Evolutionary conservation across 306 rosid species (phyloP).

Genomic region (Cucurbita maxima): DNA sequence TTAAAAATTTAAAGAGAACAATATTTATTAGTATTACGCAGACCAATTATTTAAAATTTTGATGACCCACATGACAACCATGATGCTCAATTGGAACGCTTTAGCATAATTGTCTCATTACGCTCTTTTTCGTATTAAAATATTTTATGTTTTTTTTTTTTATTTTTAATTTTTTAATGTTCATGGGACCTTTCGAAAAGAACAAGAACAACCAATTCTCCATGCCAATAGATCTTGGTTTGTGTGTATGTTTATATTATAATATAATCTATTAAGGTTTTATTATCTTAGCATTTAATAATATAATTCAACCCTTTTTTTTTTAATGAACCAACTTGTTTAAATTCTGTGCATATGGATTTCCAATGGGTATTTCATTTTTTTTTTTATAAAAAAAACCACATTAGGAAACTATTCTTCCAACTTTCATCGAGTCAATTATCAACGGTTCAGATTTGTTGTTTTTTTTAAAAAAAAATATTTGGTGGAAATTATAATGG

Average conservation of each 20-base stretch:
- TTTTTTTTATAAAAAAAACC: too few species aligned
- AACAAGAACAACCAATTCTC: not conserved
- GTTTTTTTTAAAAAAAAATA: too few species aligned
- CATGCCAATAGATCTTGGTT: not conserved
- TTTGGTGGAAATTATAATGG: too few species aligned
- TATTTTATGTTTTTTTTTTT: not conserved
- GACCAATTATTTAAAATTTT: not conserved
- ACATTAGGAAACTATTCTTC: too few species aligned
- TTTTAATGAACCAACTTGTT: not conserved
- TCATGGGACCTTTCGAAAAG: not conserved
- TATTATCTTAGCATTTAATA: not conserved
- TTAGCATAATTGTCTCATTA: conserved; percentile 8
- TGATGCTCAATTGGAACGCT: conserved; percentile 5
- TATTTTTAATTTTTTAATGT: not conserved
- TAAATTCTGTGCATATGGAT: not conserved
- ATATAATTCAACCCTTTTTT: not conserved
- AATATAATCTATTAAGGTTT: too few species aligned
- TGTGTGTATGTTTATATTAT: not conserved
- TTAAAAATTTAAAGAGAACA: too few species aligned
- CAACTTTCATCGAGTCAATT: too few species aligned
- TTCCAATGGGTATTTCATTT: not conserved
- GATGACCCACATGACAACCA: conserved; percentile 3
- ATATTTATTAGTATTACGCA: too few species aligned
- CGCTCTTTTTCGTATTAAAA: not conserved
- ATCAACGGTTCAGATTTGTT: too few species aligned